Base-by-base conservation (phyloP, 2,329 filamentous ascomycete genomes). In the Fusarium luffae region DNA sequence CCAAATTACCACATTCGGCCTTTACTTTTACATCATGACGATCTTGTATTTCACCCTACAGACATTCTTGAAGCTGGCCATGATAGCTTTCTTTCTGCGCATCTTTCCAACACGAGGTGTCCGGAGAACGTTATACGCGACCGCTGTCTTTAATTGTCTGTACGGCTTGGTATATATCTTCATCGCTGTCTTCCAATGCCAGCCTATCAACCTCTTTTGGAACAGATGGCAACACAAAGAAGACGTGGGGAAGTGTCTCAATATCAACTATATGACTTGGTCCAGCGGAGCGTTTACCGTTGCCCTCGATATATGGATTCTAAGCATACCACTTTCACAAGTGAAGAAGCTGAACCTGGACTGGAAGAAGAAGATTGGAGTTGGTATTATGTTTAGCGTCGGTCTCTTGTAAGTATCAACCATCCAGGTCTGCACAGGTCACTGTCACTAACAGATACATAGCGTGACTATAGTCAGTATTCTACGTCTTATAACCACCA, bases 381-480 rank as follows among this genome's bases (percentile, higher is more conserved):
- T 37, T 2, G 34, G 34, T 0, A 37, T 37, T 12, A 37, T 37
- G 34, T 37, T 37, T 7, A n/a, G 34, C 18, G 34, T 37, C 34
- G 34, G 34, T 5, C 5, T 6, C 5, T 37, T 37, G 34, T n/a
- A 7, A 37, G 34, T 37, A 32, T 16, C 5, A 2, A 11, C 9
- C 18, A 4, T 37, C 1, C 9, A 11, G 0, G 9, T 6, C 5
- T 6, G 5, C 18, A n/a, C 5, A 11, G 0, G 5, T 7, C 5
- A 12, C 10, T 11, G 5, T 37, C 3, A 12, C 18, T 37, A 37
- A 37, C 34, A 7, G 18, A n/a, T 7, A 12, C 1, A 12, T 6
- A 37, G 34, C 34, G 34, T 37, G 0, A 37, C 34, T 12, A n/a
- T 37, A 10, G 34, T 37, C 0, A 37, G 34, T 7, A 37, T 37